Conservation (phyloP, 202 grass and related monocot species). For the Setaria italica region DNA sequence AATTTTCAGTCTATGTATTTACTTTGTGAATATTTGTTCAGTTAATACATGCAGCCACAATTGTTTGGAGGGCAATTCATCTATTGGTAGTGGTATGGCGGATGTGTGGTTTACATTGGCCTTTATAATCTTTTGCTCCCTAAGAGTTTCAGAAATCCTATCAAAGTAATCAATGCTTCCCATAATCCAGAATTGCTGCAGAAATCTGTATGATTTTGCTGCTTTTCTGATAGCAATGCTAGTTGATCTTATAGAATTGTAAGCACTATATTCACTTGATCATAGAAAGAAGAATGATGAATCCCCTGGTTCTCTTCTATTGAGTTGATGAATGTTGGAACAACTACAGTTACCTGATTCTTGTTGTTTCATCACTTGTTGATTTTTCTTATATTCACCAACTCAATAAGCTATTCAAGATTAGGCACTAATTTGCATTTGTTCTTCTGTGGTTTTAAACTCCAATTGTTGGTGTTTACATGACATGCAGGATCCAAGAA, state of each 20-base stretch:
- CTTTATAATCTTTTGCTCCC: slow-evolving; percentile 32
- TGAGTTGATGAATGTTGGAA: slow-evolving; percentile 25
- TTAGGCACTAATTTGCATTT: neutral
- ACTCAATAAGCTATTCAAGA: slow-evolving; percentile 15
- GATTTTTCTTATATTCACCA: slow-evolving; percentile 5
- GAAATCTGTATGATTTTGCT: slow-evolving; percentile 25
- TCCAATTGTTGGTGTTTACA: slow-evolving; percentile 3
- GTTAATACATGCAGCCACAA: slow-evolving; percentile 5
- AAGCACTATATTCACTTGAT: neutral
- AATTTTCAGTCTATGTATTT: slow-evolving; percentile 26
- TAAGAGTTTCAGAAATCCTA: neutral
- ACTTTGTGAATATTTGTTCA: neutral
- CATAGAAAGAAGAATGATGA: slow-evolving; percentile 16
- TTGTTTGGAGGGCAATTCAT: slow-evolving; percentile 3
- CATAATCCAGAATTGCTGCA: slow-evolving; percentile 1
- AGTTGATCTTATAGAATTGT: slow-evolving; percentile 3
- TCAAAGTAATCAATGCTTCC: slow-evolving; percentile 12
- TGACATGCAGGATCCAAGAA: slow-evolving; percentile 68
- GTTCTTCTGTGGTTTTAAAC: neutral
- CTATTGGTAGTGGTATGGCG: neutral
- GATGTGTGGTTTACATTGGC: slow-evolving; percentile 18
- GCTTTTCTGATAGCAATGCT: slow-evolving; percentile 10
- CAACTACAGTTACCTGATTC: neutral
- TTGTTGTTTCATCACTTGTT: slow-evolving; percentile 32
- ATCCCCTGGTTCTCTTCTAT: neutral